Conservation (phyloP, 768 basidiomycete species). For the Dacryopinax spathularia region DNA sequence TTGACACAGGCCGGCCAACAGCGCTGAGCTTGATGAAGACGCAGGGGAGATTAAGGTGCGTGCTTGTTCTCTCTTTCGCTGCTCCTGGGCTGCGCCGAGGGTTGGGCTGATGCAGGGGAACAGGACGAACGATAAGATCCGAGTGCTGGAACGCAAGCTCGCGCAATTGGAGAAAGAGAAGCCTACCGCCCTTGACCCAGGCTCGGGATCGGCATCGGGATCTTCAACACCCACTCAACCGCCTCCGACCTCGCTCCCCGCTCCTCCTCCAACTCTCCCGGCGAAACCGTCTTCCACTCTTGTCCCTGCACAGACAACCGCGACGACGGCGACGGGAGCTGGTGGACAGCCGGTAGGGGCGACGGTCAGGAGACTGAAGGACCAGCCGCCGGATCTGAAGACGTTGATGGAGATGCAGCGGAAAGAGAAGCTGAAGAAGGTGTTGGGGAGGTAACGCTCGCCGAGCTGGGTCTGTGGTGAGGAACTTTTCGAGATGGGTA, state of each 20-base stretch:
- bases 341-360: neutral
- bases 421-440: neutral
- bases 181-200: neutral
- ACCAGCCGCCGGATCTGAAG: neutral
- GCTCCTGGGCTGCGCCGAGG: neutral
- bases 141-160: conserved; percentile 90
- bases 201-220: too few relatives aligned
- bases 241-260: neutral
- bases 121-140: conserved; percentile 81
- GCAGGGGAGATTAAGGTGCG: conserved; percentile 36
- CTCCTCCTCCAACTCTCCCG: neutral
- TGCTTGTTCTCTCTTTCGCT: neutral
- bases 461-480: too few relatives aligned
- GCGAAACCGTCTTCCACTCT: neutral
- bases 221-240: neutral
- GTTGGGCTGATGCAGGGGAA: conserved; percentile 4
- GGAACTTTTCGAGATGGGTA: too few relatives aligned
- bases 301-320: neutral
- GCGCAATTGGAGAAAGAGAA: conserved; percentile 46
- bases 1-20: conserved; percentile 50
- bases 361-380: neutral
- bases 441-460: too few relatives aligned
- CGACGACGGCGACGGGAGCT: neutral
- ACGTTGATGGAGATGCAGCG: neutral
- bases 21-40: conserved; percentile 80